Percentiles rank a stretch among this genome's conserved stretches.
Evolutionary conservation across 139 green algal genomes (phyloP).

Genomic region (Closterium sp.): DNA sequence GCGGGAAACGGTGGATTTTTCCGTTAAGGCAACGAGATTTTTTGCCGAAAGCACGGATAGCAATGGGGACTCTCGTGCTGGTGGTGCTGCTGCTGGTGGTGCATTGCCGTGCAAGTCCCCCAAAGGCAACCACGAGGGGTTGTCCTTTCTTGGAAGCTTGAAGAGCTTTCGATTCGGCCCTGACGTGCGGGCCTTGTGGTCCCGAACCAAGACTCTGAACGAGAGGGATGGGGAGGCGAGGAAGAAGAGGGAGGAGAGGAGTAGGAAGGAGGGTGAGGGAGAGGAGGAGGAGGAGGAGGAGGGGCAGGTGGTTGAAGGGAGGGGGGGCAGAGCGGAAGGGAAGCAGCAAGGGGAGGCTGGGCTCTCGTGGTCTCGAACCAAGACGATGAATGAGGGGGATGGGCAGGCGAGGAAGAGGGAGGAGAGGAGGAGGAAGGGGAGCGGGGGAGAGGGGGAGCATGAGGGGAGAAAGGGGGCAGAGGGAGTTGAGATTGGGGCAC

Average conservation of each 20-base stretch:
- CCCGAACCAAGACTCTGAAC: neutral
- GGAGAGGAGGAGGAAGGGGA: neutral
- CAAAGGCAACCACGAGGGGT: neutral
- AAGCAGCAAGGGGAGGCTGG: too few species aligned
- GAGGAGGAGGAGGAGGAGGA: neutral
- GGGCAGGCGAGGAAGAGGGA: neutral
- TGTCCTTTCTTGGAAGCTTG: neutral
- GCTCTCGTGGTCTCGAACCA: neutral
- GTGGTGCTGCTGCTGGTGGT: neutral
- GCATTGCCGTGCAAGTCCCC: neutral
- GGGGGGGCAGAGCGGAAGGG: neutral
- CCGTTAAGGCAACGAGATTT: neutral
- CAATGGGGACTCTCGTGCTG: neutral
- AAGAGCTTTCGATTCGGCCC: neutral
- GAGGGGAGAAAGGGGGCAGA: neutral
- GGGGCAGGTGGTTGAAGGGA: too few species aligned
- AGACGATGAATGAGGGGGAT: neutral
- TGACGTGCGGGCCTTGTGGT: neutral
- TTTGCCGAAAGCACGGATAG: neutral
- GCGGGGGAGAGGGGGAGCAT: neutral
- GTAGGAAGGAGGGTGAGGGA: neutral
- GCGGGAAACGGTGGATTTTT: neutral
- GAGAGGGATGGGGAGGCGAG: neutral
- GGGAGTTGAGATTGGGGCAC: neutral
- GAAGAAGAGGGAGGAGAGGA: neutral